Evolutionary conservation across 2,329 filamentous ascomycete species (phyloP).

Genomic region (Clarireedia monteithiana): DNA sequence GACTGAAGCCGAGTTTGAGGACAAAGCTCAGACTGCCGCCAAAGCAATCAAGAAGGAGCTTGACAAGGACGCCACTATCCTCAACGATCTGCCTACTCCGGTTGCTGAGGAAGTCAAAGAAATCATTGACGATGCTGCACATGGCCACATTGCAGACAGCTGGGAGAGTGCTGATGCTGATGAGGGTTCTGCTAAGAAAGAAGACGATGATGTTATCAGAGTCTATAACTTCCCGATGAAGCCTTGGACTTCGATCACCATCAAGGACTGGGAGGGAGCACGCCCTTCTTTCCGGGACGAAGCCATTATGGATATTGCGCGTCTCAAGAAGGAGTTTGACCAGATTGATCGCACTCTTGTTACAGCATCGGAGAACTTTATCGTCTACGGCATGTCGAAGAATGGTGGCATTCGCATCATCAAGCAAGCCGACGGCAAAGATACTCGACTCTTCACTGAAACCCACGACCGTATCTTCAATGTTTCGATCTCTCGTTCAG

Average conservation of each 20-base stretch:
- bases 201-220: slow-evolving; percentile 56
- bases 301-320: slow-evolving; percentile 83
- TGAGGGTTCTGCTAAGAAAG: slow-evolving; percentile 53
- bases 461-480: slow-evolving; percentile 94
- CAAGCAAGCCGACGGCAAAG: slow-evolving; percentile 84
- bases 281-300: slow-evolving; percentile 66
- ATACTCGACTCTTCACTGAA: slow-evolving; percentile 86
- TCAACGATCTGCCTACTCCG: slow-evolving; percentile 47
- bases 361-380: slow-evolving; percentile 82
- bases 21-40: slow-evolving; percentile 40
- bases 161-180: slow-evolving; percentile 83
- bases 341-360: slow-evolving; percentile 92
- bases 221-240: slow-evolving; percentile 97
- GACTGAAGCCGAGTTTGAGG: slow-evolving; percentile 46
- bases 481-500: slow-evolving; percentile 70
- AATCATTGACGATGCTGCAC: slow-evolving; percentile 46
- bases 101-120: slow-evolving; percentile 50
- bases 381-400: slow-evolving; percentile 90
- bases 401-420: slow-evolving; percentile 90
- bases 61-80: slow-evolving; percentile 44
- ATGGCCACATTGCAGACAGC: slow-evolving; percentile 63
- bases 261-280: slow-evolving; percentile 50
- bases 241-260: slow-evolving; percentile 84
- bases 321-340: slow-evolving; percentile 95
- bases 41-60: slow-evolving; percentile 45